Base-by-base conservation (phyloP, 2,329 filamentous ascomycete genomes). In the Diplocarpon mali region DNA sequence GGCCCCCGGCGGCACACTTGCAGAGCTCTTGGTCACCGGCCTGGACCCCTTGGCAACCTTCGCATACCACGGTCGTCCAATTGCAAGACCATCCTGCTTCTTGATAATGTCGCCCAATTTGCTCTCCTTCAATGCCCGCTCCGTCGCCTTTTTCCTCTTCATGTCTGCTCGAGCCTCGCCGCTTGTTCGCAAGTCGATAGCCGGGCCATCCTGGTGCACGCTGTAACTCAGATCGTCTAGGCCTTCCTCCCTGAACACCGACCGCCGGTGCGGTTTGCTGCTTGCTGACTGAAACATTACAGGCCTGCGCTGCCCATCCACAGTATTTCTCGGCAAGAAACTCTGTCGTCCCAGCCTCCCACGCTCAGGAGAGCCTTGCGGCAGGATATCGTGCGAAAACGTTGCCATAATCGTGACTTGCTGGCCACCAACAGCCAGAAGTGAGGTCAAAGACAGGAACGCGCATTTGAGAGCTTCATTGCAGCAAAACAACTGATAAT, bases 21-120 rank as follows among this genome's bases (percentile, higher is more conserved):
- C 65, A 38, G 65, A 63, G 40, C 64, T 62, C 56, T 64, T 69
- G 40, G 72, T 63, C 48, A 61, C 62, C 29, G 69, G 69, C 46
- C 51, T 54, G 4, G 47, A 40, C 35, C 38, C 36, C 39, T 45
- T 53, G 14, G 37, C 45, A 13, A 57, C 28, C 34, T 53, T 57
- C 38, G 51, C 51, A 39, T 50, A 55, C 51, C 50, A 55, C 11
- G 29, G 17, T 39, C 41, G 15, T 39, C 41, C 34, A 17, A 7
- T 24, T 24, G 20, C 20, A 24, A 24, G 20, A 17, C 42, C 38
- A 32, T 40, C 41, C 14, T 24, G 31, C 15, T 44, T 40, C n/a
- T 49, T 41, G 4, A 31, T 14, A 29, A 37, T 44, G n/a, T 17
- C 24, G 2, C 31, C 29, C 35, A 32, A 27, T 5, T 38, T 38